phyloP scores from a whole-genome alignment of 2,329 filamentous ascomycete species.

The Tympanopsis confertula region DNA sequence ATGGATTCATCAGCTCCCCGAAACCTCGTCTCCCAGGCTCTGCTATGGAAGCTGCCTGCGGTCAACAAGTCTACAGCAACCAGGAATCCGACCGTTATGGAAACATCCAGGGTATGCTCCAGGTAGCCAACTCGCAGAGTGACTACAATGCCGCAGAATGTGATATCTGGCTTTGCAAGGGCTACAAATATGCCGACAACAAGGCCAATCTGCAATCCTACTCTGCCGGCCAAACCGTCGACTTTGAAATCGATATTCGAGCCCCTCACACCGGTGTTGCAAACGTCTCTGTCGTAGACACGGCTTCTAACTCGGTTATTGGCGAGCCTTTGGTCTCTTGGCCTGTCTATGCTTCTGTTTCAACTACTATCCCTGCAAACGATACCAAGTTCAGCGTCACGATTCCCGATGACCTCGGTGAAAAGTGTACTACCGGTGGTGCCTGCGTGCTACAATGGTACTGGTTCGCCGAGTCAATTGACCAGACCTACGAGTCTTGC shows the following conservation, averaged over 20 bases:
- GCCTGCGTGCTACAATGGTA: slow-evolving; percentile 41
- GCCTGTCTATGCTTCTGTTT: slow-evolving; percentile 34
- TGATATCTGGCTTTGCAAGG: slow-evolving; percentile 44
- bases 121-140: slow-evolving; percentile 30
- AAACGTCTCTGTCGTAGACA: slow-evolving; percentile 41
- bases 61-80: slow-evolving; percentile 39
- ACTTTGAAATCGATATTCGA: slow-evolving; percentile 29
- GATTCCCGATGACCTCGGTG: slow-evolving; percentile 33
- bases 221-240: slow-evolving; percentile 32
- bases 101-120: slow-evolving; percentile 42
- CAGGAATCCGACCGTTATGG: slow-evolving; percentile 39
- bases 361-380: slow-evolving; percentile 24
- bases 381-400: slow-evolving; percentile 39
- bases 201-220: slow-evolving; percentile 36
- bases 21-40: slow-evolving; percentile 33
- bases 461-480: slow-evolving; percentile 33
- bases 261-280: slow-evolving; percentile 41
- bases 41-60: slow-evolving; percentile 38
- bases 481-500: slow-evolving; percentile 46
- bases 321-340: slow-evolving; percentile 32
- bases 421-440: slow-evolving; percentile 29
- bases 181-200: slow-evolving; percentile 43
- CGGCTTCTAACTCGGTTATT: slow-evolving; percentile 32
- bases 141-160: slow-evolving; percentile 35
- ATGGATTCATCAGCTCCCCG: slow-evolving; percentile 38